Base-by-base conservation (phyloP, 805 yeast genomes). In the Wickerhamiella galacta region DNA sequence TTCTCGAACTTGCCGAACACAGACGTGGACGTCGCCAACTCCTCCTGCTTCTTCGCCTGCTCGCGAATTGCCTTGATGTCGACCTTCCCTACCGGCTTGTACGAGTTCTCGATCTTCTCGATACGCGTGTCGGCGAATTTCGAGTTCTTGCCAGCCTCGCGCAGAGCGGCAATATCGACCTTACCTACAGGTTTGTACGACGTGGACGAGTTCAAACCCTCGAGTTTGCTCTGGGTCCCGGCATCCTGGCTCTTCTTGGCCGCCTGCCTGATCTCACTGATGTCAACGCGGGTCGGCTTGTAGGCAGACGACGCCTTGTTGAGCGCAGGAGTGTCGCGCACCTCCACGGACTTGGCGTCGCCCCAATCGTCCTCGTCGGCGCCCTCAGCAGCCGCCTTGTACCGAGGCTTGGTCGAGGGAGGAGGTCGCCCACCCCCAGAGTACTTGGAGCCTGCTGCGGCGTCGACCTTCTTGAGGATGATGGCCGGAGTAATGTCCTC, bases 391-490 rank as follows among this genome's bases (percentile, higher is more conserved):
- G 52, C 49, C 25, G 60, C 39, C n/a, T 47, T 48, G 40, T 56
- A 57, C 32, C 42, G 36, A 41, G 57, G 54, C 41, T 56, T 45
- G 8, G 49, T 44, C 24, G 45, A 21, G 7, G 41, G 40, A 37
- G 46, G 47, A 28, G 44, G 60, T 41, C 40, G 40, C 28, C 64
- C 28, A 30, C 38, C 31, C 23, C 25, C 49, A 40, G 46, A 47
- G 58, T 90, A 90, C 50, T 93, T 74, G 12, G 98, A 94, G 47
- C 98, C 98, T 2, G 96, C 79, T 21, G 96, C 95, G 43, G 81
- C 77, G 42, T 80, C 73, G 31, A 90, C 73, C 42, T 81, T 74
- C 28, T 70, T 64, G 44, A 82, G 54, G 37, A 90, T 68, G 38
- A 78, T 92, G 17, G 65, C 65, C 28, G 78, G 77, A 45, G 81